Percentiles rank a stretch among this genome's conserved stretches.
phyloP scores from a whole-genome alignment of 208 protist species.

The Chromosphaera perkinsii region DNA sequence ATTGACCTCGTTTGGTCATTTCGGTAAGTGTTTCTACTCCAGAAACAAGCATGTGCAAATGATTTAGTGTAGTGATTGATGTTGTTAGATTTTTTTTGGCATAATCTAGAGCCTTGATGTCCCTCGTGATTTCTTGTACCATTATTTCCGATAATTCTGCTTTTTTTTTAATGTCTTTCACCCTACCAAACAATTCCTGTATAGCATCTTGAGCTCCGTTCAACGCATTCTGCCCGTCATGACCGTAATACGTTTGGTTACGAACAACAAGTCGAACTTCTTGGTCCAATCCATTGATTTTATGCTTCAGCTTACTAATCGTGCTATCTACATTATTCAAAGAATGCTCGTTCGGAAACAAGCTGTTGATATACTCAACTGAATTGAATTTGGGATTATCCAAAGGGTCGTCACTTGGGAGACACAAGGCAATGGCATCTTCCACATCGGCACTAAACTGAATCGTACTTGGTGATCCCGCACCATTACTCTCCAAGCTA shows the following conservation, averaged over 20 bases:
- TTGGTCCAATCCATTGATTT: not conserved
- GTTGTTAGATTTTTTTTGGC: slow-evolving; percentile 82
- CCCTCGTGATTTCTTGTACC: slow-evolving; percentile 75
- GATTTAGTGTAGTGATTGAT: slow-evolving; percentile 80
- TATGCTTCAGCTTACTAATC: slow-evolving; percentile 57
- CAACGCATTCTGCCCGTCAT: slow-evolving; percentile 53
- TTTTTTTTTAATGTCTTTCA: slow-evolving; percentile 77
- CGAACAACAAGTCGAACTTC: not conserved
- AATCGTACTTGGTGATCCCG: too few species aligned
- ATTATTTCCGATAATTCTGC: slow-evolving; percentile 80
- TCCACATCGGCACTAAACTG: too few species aligned
- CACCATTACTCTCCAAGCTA: too few species aligned
- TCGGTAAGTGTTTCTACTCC: slow-evolving; percentile 71
- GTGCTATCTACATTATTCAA: slow-evolving; percentile 62
- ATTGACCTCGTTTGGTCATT: slow-evolving; percentile 68
- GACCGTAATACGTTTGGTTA: not conserved
- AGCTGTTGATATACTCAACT: slow-evolving; percentile 79
- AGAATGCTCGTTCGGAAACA: slow-evolving; percentile 75
- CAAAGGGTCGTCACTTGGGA: slow-evolving; percentile 22
- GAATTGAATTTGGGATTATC: slow-evolving; percentile 69
- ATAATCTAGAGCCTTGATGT: slow-evolving; percentile 82
- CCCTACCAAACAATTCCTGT: slow-evolving; percentile 69
- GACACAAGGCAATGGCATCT: too few species aligned
- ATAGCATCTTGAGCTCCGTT: slow-evolving; percentile 71
- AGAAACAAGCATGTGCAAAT: slow-evolving; percentile 77